phyloP scores from a whole-genome alignment of 768 basidiomycete genomes.

The Mycena haematopus region DNA sequence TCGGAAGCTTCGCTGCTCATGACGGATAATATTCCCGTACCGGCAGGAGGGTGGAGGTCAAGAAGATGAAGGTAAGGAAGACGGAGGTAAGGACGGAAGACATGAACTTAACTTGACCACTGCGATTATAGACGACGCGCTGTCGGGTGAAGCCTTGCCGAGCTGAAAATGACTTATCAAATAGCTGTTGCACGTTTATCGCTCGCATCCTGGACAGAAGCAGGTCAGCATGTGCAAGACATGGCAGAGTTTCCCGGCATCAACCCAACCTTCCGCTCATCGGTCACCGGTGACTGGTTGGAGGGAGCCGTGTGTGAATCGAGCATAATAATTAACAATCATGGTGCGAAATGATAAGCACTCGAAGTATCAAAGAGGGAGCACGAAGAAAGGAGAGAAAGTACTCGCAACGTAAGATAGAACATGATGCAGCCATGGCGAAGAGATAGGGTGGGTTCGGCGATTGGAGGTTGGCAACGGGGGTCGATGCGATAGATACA shows the following conservation, averaged over 20 bases:
- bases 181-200: conserved; percentile 3
- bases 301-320: not conserved
- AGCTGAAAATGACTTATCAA: conserved; percentile 12
- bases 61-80: not conserved
- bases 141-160: not conserved
- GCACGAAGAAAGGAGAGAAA: not conserved
- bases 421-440: not conserved
- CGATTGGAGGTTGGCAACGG: not conserved
- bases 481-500: not conserved
- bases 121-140: not conserved
- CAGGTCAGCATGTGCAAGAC: conserved; percentile 15
- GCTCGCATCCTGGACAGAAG: not conserved
- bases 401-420: not conserved
- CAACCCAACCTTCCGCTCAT: not conserved
- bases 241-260: conserved; percentile 5
- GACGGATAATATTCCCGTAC: not conserved
- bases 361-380: not conserved
- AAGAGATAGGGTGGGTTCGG: not conserved
- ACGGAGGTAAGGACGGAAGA: not conserved
- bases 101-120: not conserved
- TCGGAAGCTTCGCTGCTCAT: not conserved
- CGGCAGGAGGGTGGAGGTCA: not conserved
- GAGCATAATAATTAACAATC: not conserved
- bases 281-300: conserved; percentile 12
- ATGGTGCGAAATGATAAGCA: not conserved